Base-by-base conservation (phyloP, 1,284 basidiomycete genomes). In the Cerrena zonata region DNA sequence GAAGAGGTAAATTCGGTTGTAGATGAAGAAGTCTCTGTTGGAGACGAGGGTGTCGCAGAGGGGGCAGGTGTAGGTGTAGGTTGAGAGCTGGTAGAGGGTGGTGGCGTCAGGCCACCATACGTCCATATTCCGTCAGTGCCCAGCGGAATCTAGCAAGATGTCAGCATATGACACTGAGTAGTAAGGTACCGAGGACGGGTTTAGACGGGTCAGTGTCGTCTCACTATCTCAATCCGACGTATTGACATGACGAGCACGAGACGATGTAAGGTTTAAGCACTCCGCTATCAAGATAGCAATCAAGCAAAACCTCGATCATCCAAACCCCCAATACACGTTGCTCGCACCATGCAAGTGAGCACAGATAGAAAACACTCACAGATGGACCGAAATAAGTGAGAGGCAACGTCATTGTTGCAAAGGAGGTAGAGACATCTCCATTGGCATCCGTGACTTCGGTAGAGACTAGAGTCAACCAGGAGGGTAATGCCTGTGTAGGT, bases 341-440 rank as follows among this genome's bases (percentile, higher is more conserved):
- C n/a, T n/a, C n/a, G n/a, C n/a, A n/a, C n/a, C n/a, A n/a, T n/a
- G n/a, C n/a, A n/a, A n/a, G n/a, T n/a, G n/a, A n/a, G n/a, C n/a
- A n/a, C n/a, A n/a, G n/a, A n/a, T n/a, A n/a, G n/a, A n/a, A n/a
- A n/a, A n/a, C 1, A 78, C 85, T 76, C 63, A 87, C 84, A 64
- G 80, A 79, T 50, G 85, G 84, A 38, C 85, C 85, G 58, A 78
- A 86, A 65, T 88, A 88, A 1, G 85, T 87, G 55, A 86, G 67
- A 47, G 85, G 82, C 48, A 87, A 60, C 54, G 71, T 75, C 37
- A 84, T 68, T 48, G 73, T 77, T 3, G 72, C 75, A 38, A 73
- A 71, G 15, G 81, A 82, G 38, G 76, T 71, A 40, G 77, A 64
- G 47, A 78, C 71, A 24, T 64, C 64, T 45, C 82, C 82, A 48